Conservation (phyloP, 306 rosid species). For the Glycine tomentella region DNA sequence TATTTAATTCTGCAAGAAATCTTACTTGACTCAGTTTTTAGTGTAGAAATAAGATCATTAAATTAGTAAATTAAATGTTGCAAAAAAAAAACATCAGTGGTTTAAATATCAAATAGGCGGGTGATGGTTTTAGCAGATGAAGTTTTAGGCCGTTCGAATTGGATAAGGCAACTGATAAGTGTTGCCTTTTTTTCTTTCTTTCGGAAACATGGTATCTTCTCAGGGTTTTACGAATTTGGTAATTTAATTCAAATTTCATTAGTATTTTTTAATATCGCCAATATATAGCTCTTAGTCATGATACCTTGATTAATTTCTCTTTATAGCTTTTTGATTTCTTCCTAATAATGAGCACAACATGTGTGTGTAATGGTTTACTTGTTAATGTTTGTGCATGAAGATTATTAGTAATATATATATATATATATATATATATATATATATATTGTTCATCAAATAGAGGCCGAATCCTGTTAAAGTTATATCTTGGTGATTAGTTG, state of each 20-base stretch:
- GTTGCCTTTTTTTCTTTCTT: too few species aligned
- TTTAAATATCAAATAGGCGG: too few species aligned
- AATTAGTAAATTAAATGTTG: neutral
- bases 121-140: too few species aligned
- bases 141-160: neutral
- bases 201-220: neutral
- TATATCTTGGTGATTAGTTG: too few species aligned
- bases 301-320: too few species aligned
- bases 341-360: too few species aligned
- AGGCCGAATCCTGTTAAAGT: too few species aligned
- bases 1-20: neutral
- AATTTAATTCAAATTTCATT: neutral
- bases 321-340: too few species aligned
- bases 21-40: neutral
- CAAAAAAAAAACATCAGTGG: too few species aligned
- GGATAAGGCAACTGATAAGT: too few species aligned
- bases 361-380: conserved; percentile 1
- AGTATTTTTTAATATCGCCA: neutral
- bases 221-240: neutral
- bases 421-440: too few species aligned
- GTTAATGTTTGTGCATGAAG: neutral
- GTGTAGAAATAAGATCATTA: neutral
- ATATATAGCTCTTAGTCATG: neutral
- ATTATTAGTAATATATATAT: conserved; percentile 1
- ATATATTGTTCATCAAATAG: too few species aligned